These are phyloP conservation scores for Jacaranda mimosifolia DNA, from an alignment of 257 asterid genomes.

Conservation along the genomic window DNA sequence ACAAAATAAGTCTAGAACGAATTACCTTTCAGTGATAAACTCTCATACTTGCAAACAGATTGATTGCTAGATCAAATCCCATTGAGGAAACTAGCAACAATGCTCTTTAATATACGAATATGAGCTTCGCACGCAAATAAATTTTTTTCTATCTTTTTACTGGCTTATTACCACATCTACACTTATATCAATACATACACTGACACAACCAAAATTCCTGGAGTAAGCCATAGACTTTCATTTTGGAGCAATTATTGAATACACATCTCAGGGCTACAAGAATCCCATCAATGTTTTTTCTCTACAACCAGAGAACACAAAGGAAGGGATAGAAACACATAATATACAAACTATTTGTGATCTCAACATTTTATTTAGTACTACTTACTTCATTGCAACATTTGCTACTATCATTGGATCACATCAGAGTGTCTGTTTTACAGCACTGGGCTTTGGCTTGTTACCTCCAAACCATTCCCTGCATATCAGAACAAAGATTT, in stretches of 20 bases:
- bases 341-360: neutral
- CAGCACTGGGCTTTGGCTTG: constrained; percentile 53
- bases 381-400: neutral
- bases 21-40: too few species aligned
- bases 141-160: too few species aligned
- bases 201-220: too few species aligned
- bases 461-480: constrained; percentile 92
- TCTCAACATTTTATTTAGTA: constrained; percentile 12
- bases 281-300: neutral
- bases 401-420: constrained; percentile 10
- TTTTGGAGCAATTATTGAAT: neutral
- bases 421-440: constrained; percentile 25
- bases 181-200: too few species aligned
- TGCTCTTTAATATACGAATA: too few species aligned
- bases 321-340: neutral
- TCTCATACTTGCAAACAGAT: too few species aligned
- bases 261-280: neutral
- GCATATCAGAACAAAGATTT: constrained; percentile 34
- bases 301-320: neutral
- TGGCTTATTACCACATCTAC: too few species aligned
- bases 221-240: neutral
- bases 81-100: too few species aligned
- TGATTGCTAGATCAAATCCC: too few species aligned
- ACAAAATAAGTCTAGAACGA: too few species aligned
- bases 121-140: too few species aligned